phyloP scores from a whole-genome alignment of 228 moss, liverwort and hornwort genomes.

The Sphagnum fallax region DNA sequence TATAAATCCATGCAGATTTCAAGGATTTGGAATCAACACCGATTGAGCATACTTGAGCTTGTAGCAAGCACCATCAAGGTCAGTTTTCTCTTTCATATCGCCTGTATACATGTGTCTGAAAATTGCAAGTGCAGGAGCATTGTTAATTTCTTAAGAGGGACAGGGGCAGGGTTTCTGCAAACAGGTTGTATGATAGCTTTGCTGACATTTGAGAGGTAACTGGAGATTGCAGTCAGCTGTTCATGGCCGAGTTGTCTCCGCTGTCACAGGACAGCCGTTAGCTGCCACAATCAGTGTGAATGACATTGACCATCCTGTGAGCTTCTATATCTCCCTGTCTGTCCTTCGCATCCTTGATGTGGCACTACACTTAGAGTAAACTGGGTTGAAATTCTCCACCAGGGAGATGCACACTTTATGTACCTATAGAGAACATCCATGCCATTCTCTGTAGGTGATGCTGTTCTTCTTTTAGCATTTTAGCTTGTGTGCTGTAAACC shows the following conservation, averaged over 20 bases:
- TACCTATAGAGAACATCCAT: neutral
- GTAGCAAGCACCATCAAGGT: conserved; percentile 68
- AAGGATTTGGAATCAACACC: conserved; percentile 69
- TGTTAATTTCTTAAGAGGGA: neutral
- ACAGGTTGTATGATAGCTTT: neutral
- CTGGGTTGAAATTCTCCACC: neutral
- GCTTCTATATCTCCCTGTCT: conserved; percentile 13
- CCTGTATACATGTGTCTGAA: neutral
- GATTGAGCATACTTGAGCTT: conserved; percentile 72
- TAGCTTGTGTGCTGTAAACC: neutral
- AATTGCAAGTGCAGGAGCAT: neutral
- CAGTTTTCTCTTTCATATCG: conserved; percentile 1
- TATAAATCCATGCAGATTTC: conserved; percentile 34
- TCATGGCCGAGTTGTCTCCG: conserved; percentile 77
- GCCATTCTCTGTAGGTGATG: neutral
- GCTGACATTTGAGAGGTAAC: conserved; percentile 3
- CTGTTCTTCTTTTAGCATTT: neutral
- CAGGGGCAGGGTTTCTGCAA: neutral
- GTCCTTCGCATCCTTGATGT: neutral
- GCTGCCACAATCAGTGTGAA: conserved; percentile 64
- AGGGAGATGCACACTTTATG: neutral
- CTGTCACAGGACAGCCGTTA: conserved; percentile 55
- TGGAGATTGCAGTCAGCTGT: conserved; percentile 64
- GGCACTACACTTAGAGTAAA: neutral
- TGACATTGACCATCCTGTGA: conserved; percentile 62